phyloP scores from a whole-genome alignment of 768 basidiomycete species.

The Boletus pseudopeckii region DNA sequence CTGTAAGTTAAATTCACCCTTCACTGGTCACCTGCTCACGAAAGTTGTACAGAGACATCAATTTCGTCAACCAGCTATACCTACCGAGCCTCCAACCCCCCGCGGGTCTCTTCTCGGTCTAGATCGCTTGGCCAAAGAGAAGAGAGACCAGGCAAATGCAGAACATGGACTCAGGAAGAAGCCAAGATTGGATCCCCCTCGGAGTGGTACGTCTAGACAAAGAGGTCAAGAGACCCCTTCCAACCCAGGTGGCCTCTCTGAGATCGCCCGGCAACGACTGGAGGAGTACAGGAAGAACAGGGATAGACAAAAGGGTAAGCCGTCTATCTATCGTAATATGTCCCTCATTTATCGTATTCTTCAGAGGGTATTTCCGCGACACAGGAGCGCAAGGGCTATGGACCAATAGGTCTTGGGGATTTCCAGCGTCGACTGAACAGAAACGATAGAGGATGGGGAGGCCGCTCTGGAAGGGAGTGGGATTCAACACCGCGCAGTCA shows the following conservation, averaged over 20 bases:
- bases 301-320: conserved; percentile 65
- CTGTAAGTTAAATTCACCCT: conserved; percentile 37
- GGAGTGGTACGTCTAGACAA: conserved; percentile 59
- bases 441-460: conserved; percentile 51
- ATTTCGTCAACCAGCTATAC: conserved; percentile 72
- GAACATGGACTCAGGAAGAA: conserved; percentile 59
- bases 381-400: conserved; percentile 54
- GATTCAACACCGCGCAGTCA: conserved; percentile 61
- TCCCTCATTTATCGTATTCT: background rate
- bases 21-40: conserved; percentile 3
- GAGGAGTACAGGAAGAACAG: conserved; percentile 73
- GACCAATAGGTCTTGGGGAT: conserved; percentile 80
- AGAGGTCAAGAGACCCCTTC: conserved; percentile 91
- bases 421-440: conserved; percentile 92
- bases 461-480: conserved; percentile 41
- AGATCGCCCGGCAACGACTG: conserved; percentile 61
- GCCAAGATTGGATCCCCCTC: conserved; percentile 48
- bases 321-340: background rate
- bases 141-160: conserved; percentile 56
- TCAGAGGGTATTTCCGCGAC: conserved; percentile 70
- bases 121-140: conserved; percentile 85
- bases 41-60: conserved; percentile 58
- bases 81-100: conserved; percentile 73
- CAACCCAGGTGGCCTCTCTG: conserved; percentile 85
- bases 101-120: conserved; percentile 80